A percentile compares a stretch with the other conserved stretches of the same genome.
Evolutionary conservation across 208 protist species (phyloP).

Genomic region (Leptomonas pyrrhocoris): DNA sequence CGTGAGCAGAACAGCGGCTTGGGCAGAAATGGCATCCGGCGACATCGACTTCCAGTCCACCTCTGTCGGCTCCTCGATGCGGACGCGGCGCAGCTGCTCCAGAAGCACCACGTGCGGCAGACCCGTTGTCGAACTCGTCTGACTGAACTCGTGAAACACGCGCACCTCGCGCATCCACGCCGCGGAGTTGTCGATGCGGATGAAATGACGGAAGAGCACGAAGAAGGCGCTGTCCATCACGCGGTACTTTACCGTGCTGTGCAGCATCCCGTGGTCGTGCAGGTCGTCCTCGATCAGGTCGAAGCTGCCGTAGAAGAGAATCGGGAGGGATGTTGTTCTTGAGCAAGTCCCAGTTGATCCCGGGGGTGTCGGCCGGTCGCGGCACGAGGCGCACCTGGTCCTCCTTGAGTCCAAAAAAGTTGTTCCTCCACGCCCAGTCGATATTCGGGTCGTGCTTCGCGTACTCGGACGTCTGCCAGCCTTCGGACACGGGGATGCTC

Average conservation of each 20-base stretch:
- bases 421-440: constrained; percentile 88
- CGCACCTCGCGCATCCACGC: constrained; percentile 80
- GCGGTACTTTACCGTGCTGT: constrained; percentile 68
- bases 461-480: constrained; percentile 59
- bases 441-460: constrained; percentile 67
- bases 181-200: constrained; percentile 62
- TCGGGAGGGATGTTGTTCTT: constrained; percentile 59
- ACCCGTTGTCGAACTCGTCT: constrained; percentile 19
- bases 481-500: constrained; percentile 60
- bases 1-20: constrained; percentile 28
- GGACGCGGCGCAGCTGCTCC: constrained; percentile 51
- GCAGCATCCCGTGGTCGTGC: constrained; percentile 75
- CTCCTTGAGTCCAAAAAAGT: constrained; percentile 57
- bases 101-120: constrained; percentile 65
- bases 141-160: constrained; percentile 74
- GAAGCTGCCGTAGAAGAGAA: constrained; percentile 75
- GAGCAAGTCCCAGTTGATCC: constrained; percentile 83
- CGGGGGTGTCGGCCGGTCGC: constrained; percentile 38
- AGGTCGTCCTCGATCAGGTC: constrained; percentile 86
- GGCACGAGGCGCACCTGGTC: constrained; percentile 26
- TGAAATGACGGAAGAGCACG: constrained; percentile 74
- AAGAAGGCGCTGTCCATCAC: constrained; percentile 81
- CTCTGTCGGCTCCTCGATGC: constrained; percentile 36
- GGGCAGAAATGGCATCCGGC: constrained; percentile 40
- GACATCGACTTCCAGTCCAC: constrained; percentile 42